Base-by-base conservation (phyloP, 2,329 filamentous ascomycete species). In the Cadophora gregata region DNA sequence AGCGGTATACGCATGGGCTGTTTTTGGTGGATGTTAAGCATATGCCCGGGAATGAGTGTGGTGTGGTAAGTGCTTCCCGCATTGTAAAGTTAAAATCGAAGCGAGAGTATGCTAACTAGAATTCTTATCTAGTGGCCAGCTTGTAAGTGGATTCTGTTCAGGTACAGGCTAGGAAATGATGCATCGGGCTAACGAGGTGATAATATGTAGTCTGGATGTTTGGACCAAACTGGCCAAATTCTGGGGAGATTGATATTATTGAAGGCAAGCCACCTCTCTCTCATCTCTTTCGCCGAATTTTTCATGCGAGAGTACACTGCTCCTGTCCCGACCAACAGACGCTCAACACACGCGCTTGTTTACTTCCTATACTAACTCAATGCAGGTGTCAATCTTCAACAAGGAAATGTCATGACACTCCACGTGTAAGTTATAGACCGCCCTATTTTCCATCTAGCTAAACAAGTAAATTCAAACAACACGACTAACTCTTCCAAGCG, bases 21-120 rank as follows among this genome's bases (percentile, higher is more conserved):
- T 86, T 93, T 71, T 87, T 93, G 59, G 81, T 89, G 24, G 90
- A 93, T 76, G 83, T 93, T 58, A 81, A 81, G 16, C 90, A 93
- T 73, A 93, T 93, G 89, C 91, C 91, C 1, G 69, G 84, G 83
- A 59, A 88, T 1, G 81, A 86, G 61, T 93, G 91, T 71, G 91
- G 91, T n/a, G 83, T 86, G 25, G 51, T 56, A n/a, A 36, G 51
- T 33, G 16, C 31, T 53, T 19, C 29, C n/a, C n/a, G n/a, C n/a
- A n/a, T n/a, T n/a, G n/a, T n/a, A n/a, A n/a, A n/a, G n/a, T n/a
- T n/a, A n/a, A n/a, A n/a, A n/a, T n/a, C n/a, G n/a, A n/a, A n/a
- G n/a, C n/a, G n/a, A n/a, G n/a, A n/a, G n/a, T 45, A 5, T n/a
- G 19, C 42, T 45, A 21, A 45, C 42, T 45, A 19, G n/a, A 4